These are phyloP conservation scores for Fraxinus greggii DNA, from an alignment of 305 asterid species.

Conservation along the genomic window DNA sequence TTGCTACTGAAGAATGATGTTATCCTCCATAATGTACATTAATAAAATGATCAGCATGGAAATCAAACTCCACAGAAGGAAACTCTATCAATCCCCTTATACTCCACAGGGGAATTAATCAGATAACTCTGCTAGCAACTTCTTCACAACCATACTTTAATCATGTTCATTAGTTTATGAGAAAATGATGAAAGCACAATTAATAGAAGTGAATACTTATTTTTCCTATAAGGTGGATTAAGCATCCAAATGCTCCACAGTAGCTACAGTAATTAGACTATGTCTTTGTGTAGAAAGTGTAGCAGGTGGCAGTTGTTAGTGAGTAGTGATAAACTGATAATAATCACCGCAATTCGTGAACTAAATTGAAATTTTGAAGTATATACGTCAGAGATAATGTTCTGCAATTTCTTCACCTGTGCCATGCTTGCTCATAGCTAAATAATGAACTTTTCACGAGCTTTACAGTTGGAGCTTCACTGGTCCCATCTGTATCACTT, in stretches of 20 bases:
- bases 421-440: conserved; percentile 98
- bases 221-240: conserved; percentile 4
- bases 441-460: conserved; percentile 86
- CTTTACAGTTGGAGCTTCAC: conserved; percentile 68
- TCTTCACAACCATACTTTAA: conserved; percentile 12
- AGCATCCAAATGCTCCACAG: background rate
- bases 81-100: conserved; percentile 12
- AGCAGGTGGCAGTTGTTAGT: conserved; percentile 15
- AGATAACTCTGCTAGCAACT: background rate
- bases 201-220: background rate
- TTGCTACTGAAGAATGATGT: background rate
- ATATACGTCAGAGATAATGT: conserved; percentile 7
- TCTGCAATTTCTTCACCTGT: conserved; percentile 51
- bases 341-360: background rate
- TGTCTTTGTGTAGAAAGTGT: conserved; percentile 11
- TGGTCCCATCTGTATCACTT: conserved; percentile 53
- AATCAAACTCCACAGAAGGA: conserved; percentile 12
- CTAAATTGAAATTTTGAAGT: conserved; percentile 11
- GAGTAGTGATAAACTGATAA: background rate
- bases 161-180: conserved; percentile 8
- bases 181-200: background rate
- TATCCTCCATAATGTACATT: conserved; percentile 18
- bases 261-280: background rate
- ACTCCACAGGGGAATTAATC: background rate
- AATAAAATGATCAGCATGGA: conserved; percentile 9